Base-by-base conservation (phyloP, 768 basidiomycete species). In the Chalciporus pseudorubinellus region DNA sequence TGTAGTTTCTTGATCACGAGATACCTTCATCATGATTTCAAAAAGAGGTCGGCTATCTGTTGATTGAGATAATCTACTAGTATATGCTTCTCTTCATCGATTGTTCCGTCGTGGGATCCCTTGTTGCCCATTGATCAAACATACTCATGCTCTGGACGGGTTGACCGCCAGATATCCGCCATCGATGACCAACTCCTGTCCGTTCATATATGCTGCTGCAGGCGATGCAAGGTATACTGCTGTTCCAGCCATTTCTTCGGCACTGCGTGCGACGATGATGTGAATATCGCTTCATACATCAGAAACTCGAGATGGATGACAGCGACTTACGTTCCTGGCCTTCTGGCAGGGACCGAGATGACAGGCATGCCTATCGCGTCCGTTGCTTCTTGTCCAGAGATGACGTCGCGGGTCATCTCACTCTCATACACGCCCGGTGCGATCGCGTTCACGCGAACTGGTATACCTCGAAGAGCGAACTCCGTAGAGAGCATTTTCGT, bases 401-500 rank as follows among this genome's bases (percentile, higher is more conserved):
- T 80, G 2, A 58, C 62, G 52, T 74, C 77, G n/a, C 56, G 48
- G 2, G 88, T 89, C 85, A 91, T 84, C 69, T 89, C 87, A 4
- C 86, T 87, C 53, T 77, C 81, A 57, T 84, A 91, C 13, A 84
- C 83, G 7, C 89, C 89, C 3, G 89, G 89, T 13, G 89, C 84
- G 45, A 89, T 77, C 10, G 85, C 80, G 61, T 87, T 84, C 4
- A 90, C 80, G 50, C 87, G 86, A 24, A 91, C 80, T 9, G 80
- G 79, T 10, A 87, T 76, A 21, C 75, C 75, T 62, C 85, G 84
- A 48, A 90, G 70, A 4, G 83, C 84, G 46, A 89, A 75, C 60
- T 91, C 89, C 1, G 89, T 89, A 2, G 89, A 72, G 44, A 92
- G 68, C 80, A 90, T 79, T 68, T 75, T 84, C 10, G 87, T 87